These are phyloP conservation scores for Solanum dulcamara DNA, from an alignment of 257 asterid genomes.

Conservation along the genomic window DNA sequence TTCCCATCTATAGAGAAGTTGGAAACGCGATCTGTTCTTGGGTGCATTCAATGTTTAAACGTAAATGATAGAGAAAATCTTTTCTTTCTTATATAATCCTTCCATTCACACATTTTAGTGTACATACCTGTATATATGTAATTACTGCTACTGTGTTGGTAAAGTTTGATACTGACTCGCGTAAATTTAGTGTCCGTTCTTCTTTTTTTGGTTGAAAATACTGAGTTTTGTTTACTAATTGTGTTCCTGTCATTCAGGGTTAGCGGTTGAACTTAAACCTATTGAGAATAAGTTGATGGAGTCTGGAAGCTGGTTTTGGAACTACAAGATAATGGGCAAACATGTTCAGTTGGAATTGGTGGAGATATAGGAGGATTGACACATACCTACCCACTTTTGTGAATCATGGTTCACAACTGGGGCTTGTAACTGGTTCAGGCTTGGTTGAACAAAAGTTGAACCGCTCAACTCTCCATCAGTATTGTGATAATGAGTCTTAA, in stretches of 20 bases:
- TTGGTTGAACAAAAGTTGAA: conserved; percentile 78
- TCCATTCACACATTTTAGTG: neutral
- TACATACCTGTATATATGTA: neutral
- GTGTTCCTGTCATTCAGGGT: conserved; percentile 34
- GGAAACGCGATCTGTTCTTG: neutral
- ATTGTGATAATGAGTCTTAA: neutral
- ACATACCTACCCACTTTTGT: conserved; percentile 15
- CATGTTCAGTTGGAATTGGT: conserved; percentile 61
- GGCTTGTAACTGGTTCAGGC: conserved; percentile 9
- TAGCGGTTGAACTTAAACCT: conserved; percentile 45
- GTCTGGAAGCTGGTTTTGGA: conserved; percentile 94
- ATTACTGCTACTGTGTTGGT: neutral
- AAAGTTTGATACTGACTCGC: neutral
- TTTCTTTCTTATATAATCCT: neutral
- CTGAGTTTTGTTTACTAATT: neutral
- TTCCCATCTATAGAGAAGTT: neutral
- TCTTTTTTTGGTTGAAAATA: neutral
- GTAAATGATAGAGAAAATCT: neutral
- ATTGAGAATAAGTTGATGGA: conserved; percentile 59
- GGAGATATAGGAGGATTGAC: conserved; percentile 31
- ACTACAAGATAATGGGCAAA: conserved; percentile 45
- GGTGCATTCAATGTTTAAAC: neutral
- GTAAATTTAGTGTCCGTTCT: neutral
- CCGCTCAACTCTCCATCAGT: conserved; percentile 22
- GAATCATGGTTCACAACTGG: conserved; percentile 62